Conservation (phyloP, 345 rosid genomes). For the Sisymbrium altissimum region DNA sequence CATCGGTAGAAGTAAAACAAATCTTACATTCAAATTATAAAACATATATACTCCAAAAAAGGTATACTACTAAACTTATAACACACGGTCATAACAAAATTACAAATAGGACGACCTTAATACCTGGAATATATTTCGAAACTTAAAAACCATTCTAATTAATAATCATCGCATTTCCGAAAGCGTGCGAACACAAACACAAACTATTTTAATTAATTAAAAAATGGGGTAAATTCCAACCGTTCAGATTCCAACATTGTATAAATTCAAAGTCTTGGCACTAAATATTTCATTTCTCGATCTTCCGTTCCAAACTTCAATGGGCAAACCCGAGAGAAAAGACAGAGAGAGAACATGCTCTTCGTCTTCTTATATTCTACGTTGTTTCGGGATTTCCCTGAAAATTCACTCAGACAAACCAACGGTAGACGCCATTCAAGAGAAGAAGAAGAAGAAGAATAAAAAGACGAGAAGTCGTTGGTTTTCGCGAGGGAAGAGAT, state of each 20-base stretch:
- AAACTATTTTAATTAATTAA: neutral
- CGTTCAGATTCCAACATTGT: neutral
- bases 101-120: neutral
- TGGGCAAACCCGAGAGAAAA: conserved; percentile 37
- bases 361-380: conserved; percentile 27
- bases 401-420: conserved; percentile 15
- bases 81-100: neutral
- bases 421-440: neutral
- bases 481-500: conserved; percentile 24
- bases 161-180: neutral
- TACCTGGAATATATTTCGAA: neutral
- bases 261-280: neutral
- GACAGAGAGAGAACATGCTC: conserved; percentile 6
- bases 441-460: neutral
- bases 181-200: conserved; percentile 27
- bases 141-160: neutral
- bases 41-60: too few species aligned
- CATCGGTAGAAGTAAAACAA: neutral
- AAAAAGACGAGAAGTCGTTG: conserved; percentile 10
- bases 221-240: conserved; percentile 3
- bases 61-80: neutral
- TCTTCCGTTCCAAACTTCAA: neutral
- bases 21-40: neutral
- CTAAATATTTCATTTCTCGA: neutral
- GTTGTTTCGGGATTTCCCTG: conserved; percentile 47